Evolutionary conservation across 2,329 filamentous ascomycete genomes (phyloP).

Genomic region (Pseudogymnoascus sp.): DNA sequence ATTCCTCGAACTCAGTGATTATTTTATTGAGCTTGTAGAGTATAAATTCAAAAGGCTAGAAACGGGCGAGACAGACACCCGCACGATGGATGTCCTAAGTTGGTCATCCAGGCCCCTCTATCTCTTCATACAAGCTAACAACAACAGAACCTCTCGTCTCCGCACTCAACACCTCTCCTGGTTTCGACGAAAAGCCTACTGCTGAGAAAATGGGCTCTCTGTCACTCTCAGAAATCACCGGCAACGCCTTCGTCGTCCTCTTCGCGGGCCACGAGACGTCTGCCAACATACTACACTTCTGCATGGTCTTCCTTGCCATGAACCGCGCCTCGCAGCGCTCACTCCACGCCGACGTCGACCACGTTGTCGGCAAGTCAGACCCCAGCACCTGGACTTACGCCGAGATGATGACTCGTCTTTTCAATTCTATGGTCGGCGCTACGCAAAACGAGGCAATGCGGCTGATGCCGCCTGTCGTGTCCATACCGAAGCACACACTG

Average conservation of each 20-base stretch:
- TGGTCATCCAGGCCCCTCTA: neutral
- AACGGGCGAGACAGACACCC: constrained; percentile 18
- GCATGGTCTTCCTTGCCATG: constrained; percentile 24
- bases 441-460: constrained; percentile 45
- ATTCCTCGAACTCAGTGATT: constrained; percentile 2
- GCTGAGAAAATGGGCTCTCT: constrained; percentile 16
- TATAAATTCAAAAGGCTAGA: constrained; percentile 13
- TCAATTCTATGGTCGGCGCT: constrained; percentile 23
- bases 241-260: constrained; percentile 27
- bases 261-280: constrained; percentile 30
- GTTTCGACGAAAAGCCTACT: constrained; percentile 11
- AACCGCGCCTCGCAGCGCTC: constrained; percentile 13
- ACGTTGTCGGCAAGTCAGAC: constrained; percentile 19
- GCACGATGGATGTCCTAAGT: constrained; percentile 23
- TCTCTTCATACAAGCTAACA: constrained; percentile 4
- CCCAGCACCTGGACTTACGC: constrained; percentile 18
- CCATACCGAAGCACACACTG: constrained; percentile 43
- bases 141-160: constrained; percentile 15
- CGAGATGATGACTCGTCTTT: constrained; percentile 20
- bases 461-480: constrained; percentile 44
- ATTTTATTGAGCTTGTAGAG: constrained; percentile 2
- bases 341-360: constrained; percentile 24
- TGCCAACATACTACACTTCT: constrained; percentile 26
- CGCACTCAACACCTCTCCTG: constrained; percentile 9
- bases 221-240: constrained; percentile 22